phyloP scores from a whole-genome alignment of 345 rosid genomes.

The Cardamine resedifolia region DNA sequence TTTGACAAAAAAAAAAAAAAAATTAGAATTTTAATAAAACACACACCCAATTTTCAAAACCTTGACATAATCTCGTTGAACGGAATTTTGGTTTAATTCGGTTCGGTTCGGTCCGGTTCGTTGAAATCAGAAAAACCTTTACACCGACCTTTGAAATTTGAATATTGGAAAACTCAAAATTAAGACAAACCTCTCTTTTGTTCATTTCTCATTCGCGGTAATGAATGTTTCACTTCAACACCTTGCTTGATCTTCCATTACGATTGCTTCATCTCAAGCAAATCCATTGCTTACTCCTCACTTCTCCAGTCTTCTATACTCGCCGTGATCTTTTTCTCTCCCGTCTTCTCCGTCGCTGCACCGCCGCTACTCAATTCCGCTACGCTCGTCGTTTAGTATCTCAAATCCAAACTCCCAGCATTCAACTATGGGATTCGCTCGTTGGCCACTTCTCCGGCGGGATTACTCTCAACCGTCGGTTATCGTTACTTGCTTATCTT shows the following conservation, averaged over 20 bases:
- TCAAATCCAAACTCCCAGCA: background rate
- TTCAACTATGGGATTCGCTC: constrained; percentile 8
- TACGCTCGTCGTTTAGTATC: background rate
- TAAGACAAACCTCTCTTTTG: background rate
- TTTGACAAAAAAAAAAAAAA: too few species aligned
- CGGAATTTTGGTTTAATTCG: background rate
- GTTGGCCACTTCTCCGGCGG: background rate
- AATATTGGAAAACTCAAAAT: background rate
- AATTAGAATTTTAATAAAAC: too few species aligned
- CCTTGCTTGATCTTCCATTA: constrained; percentile 7
- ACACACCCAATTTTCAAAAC: too few species aligned
- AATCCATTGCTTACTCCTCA: constrained; percentile 15
- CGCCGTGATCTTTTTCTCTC: constrained; percentile 3
- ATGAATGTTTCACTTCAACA: background rate
- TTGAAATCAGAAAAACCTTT: too few species aligned
- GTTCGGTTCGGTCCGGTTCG: background rate
- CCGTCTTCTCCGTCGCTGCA: constrained; percentile 8
- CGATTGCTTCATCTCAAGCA: constrained; percentile 10
- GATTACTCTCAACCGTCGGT: background rate
- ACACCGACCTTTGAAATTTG: background rate
- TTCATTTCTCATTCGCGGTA: too few species aligned
- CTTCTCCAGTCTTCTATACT: background rate
- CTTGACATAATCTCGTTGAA: too few species aligned
- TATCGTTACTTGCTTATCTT: background rate
- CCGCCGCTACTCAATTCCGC: background rate